Evolutionary conservation across 169 alveolate genomes (phyloP).

Genomic region (Cryptosporidium bovis): DNA sequence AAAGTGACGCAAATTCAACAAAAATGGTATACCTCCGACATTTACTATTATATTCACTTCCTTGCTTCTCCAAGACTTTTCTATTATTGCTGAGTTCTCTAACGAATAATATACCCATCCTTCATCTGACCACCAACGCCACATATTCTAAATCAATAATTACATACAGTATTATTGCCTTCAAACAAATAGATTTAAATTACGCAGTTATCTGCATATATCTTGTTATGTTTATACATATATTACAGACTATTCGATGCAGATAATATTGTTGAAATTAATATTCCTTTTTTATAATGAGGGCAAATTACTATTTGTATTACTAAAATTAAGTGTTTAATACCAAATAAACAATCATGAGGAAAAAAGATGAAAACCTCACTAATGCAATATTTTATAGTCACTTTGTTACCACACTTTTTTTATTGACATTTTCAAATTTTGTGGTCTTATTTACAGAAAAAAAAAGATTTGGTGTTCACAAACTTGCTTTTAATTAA

Average conservation of each 20-base stretch:
- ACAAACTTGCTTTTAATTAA: too few relatives aligned
- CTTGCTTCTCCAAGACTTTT: slow-evolving; percentile 69
- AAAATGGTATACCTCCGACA: slow-evolving; percentile 72
- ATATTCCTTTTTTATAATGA: too few relatives aligned
- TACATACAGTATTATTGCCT: too few relatives aligned
- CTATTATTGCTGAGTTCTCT: slow-evolving; percentile 72
- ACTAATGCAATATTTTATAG: slow-evolving; percentile 32
- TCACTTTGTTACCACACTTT: neutral
- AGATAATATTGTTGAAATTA: too few relatives aligned
- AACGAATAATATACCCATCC: slow-evolving; percentile 71
- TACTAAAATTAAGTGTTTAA: neutral
- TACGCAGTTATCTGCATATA: too few relatives aligned
- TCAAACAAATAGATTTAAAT: too few relatives aligned
- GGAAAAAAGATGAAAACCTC: slow-evolving; percentile 35
- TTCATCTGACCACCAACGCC: slow-evolving; percentile 76
- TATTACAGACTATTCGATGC: too few relatives aligned
- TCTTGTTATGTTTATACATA: too few relatives aligned
- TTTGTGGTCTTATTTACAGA: neutral
- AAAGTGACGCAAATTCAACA: slow-evolving; percentile 67
- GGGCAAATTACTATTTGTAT: too few relatives aligned
- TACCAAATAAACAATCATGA: too few relatives aligned
- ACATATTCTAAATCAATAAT: slow-evolving; percentile 4
- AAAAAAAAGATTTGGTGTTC: neutral
- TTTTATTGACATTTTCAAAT: slow-evolving; percentile 18
- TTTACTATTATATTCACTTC: slow-evolving; percentile 63